phyloP scores from a whole-genome alignment of 768 basidiomycete species.

The Dioszegia aurantiaca region DNA sequence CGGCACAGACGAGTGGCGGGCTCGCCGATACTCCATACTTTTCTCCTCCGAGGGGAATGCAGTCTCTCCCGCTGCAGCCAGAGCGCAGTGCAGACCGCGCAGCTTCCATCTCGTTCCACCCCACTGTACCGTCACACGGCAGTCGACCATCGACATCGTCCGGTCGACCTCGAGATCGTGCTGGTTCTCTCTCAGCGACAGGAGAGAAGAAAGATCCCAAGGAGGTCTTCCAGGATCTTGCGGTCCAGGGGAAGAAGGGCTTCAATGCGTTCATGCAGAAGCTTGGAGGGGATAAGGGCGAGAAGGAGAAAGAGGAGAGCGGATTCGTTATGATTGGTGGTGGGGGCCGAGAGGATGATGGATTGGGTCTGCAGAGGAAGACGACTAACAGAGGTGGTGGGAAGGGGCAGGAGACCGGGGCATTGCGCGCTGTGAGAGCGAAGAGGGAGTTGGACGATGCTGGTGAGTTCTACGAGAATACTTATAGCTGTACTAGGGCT shows the following conservation, averaged over 20 bases:
- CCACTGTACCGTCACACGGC: slow-evolving; percentile 5
- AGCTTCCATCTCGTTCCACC: neutral
- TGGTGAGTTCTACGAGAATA: slow-evolving; percentile 55
- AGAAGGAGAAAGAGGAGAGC: slow-evolving; percentile 58
- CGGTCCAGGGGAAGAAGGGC: slow-evolving; percentile 84
- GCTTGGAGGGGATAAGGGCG: slow-evolving; percentile 56
- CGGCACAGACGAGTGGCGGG: neutral
- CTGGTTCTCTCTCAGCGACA: neutral
- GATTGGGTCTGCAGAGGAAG: slow-evolving; percentile 27
- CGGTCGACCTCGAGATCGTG: slow-evolving; percentile 17
- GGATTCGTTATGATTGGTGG: slow-evolving; percentile 24
- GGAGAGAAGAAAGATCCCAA: slow-evolving; percentile 29
- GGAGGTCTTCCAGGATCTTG: slow-evolving; percentile 71
- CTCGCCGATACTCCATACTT: slow-evolving; percentile 16
- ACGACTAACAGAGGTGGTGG: slow-evolving; percentile 22
- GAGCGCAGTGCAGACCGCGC: neutral
- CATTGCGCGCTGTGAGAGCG: slow-evolving; percentile 71
- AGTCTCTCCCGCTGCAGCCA: slow-evolving; percentile 41
- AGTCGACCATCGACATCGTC: slow-evolving; percentile 39
- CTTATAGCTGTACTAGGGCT: slow-evolving; percentile 2
- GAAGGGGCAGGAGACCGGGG: slow-evolving; percentile 44
- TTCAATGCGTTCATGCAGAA: slow-evolving; percentile 81
- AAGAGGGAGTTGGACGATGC: slow-evolving; percentile 91
- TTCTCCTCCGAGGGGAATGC: slow-evolving; percentile 25
- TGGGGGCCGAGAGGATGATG: slow-evolving; percentile 19